phyloP scores from a whole-genome alignment of 306 rosid species.

The Sindora glabra region DNA sequence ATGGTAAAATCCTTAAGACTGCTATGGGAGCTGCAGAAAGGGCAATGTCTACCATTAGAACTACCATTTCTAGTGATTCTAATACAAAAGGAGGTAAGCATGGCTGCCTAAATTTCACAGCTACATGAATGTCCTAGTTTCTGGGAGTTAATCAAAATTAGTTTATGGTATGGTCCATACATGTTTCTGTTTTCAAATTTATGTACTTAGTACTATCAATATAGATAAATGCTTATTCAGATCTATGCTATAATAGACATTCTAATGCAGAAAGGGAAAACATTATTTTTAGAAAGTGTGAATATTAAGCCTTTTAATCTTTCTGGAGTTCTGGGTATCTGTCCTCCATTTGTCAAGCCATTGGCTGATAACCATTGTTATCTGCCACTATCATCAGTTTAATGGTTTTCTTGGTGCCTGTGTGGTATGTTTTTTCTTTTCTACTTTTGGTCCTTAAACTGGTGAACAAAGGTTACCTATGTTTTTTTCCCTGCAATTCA shows the following conservation, averaged over 20 bases:
- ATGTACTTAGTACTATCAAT: background rate
- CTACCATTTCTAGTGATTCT: conserved; percentile 31
- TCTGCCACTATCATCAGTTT: background rate
- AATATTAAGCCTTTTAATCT: no score
- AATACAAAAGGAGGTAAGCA: conserved; percentile 46
- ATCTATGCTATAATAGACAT: background rate
- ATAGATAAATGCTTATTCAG: background rate
- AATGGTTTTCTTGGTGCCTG: background rate
- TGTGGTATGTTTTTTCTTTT: background rate
- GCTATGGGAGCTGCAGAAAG: conserved; percentile 70
- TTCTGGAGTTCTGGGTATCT: background rate
- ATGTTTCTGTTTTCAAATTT: background rate
- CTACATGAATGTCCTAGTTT: conserved; percentile 6
- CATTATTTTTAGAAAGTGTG: no score
- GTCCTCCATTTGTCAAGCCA: background rate
- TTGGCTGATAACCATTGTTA: no score
- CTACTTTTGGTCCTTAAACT: background rate
- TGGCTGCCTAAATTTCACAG: background rate
- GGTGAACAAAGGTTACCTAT: background rate
- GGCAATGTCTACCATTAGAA: conserved; percentile 56
- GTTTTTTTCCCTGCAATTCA: conserved; percentile 19
- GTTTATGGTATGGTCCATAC: background rate
- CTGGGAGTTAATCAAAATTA: background rate
- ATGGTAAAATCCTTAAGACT: conserved; percentile 36
- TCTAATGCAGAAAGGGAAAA: conserved; percentile 2